These are phyloP conservation scores for Euphorbia lathyris DNA, from an alignment of 345 rosid genomes.

Conservation along the genomic window DNA sequence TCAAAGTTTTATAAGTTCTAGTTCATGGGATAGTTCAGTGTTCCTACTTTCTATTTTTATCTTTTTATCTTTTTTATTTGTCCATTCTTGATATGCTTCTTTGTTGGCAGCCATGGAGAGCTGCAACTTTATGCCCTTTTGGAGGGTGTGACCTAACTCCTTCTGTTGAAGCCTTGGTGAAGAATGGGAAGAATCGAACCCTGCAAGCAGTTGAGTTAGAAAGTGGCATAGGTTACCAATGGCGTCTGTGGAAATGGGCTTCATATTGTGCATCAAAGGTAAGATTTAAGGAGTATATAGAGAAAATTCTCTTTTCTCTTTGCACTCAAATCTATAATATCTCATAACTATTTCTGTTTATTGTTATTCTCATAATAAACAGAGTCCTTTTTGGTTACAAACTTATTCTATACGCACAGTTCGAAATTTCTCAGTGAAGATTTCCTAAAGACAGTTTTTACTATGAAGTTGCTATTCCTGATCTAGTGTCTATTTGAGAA, in stretches of 20 bases:
- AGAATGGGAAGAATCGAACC: constrained; percentile 73
- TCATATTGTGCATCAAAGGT: constrained; percentile 94
- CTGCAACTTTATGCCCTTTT: constrained; percentile 84
- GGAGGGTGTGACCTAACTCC: constrained; percentile 83
- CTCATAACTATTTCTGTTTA: not conserved
- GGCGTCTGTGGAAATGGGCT: constrained; percentile 97
- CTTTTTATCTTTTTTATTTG: not conserved
- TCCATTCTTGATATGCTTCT: constrained; percentile 3
- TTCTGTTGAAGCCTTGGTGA: constrained; percentile 71
- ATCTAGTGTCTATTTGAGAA: not conserved
- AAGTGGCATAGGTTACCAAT: constrained; percentile 86
- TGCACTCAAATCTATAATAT: not conserved
- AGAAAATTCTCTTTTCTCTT: not conserved
- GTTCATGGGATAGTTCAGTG: not conserved
- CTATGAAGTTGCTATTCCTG: not conserved
- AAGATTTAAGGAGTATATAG: constrained; percentile 7
- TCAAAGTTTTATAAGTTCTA: constrained; percentile 13
- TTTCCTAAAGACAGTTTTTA: constrained; percentile 5
- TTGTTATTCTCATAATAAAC: not conserved
- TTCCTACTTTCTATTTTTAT: not conserved
- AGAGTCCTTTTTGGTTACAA: not conserved
- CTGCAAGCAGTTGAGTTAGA: constrained; percentile 92
- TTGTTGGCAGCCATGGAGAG: constrained; percentile 84
- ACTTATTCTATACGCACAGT: not conserved
- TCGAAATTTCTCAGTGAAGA: constrained; percentile 1